Conservation (phyloP, 352 stramenopile genomes). For the Globisporangium polare region DNA sequence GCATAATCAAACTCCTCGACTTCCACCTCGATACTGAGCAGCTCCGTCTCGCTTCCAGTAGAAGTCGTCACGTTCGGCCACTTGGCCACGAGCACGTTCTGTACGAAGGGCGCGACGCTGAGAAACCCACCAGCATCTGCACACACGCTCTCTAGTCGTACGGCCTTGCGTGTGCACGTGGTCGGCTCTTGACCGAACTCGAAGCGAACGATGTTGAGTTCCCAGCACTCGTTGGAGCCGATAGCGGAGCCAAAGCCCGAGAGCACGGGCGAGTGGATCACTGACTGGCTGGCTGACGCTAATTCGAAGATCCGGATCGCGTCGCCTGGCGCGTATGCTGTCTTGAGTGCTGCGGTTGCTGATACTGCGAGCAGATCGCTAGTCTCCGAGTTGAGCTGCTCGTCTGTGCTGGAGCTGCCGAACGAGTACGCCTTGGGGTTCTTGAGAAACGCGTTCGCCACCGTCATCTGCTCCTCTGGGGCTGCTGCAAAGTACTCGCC, state of each 20-base stretch:
- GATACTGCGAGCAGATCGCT: neutral
- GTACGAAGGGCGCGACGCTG: conserved; percentile 13
- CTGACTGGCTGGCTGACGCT: neutral
- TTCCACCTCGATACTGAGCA: conserved; percentile 18
- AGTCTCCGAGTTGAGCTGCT: neutral
- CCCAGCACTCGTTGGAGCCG: conserved; percentile 27
- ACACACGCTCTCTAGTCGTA: conserved; percentile 18
- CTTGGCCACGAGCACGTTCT: conserved; percentile 22
- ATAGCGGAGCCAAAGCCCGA: conserved; percentile 15
- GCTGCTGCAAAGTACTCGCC: conserved; percentile 29
- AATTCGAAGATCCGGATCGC: conserved; percentile 26
- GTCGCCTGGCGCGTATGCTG: conserved; percentile 25
- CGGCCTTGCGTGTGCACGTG: conserved; percentile 12
- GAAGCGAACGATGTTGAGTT: conserved; percentile 25
- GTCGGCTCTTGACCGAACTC: conserved; percentile 5
- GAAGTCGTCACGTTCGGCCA: conserved; percentile 17
- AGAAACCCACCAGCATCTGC: conserved; percentile 7
- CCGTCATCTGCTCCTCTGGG: conserved; percentile 27
- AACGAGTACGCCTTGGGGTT: conserved; percentile 38
- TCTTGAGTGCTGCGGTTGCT: neutral
- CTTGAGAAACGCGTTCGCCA: conserved; percentile 30
- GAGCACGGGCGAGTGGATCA: conserved; percentile 19
- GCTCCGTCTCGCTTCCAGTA: neutral
- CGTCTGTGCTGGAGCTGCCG: neutral
- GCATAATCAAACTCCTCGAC: conserved; percentile 16